Conservation (phyloP, 2,329 filamentous ascomycete species). For the Fusarium verrucosum region DNA sequence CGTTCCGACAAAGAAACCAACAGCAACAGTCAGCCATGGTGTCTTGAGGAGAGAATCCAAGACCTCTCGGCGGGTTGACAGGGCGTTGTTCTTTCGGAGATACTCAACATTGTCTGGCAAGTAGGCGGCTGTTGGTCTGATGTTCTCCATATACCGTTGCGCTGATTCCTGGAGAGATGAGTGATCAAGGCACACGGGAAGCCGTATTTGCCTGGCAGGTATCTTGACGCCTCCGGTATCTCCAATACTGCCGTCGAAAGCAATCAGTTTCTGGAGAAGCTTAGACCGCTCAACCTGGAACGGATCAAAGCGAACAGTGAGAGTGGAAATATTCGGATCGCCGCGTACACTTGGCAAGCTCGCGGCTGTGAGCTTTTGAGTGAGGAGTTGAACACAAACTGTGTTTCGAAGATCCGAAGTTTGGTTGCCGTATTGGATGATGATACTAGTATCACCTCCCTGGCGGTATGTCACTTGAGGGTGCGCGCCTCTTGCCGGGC, state of each 20-base stretch:
- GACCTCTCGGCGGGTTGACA: slow-evolving; percentile 43
- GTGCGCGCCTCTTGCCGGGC: not conserved
- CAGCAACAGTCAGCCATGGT: slow-evolving; percentile 44
- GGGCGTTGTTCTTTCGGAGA: not conserved
- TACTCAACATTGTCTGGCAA: not conserved
- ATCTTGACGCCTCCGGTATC: not conserved
- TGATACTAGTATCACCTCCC: not conserved
- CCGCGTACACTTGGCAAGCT: not conserved
- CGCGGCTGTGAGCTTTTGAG: not conserved
- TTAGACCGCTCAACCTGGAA: not conserved
- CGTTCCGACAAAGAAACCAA: slow-evolving; percentile 51
- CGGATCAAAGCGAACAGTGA: not conserved
- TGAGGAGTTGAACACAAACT: not conserved
- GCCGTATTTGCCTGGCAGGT: not conserved
- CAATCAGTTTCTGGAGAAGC: not conserved
- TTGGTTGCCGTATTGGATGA: not conserved
- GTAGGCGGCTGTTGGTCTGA: not conserved
- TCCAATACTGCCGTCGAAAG: not conserved
- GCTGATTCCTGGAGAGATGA: not conserved
- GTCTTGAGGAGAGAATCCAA: slow-evolving; percentile 48
- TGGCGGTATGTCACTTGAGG: not conserved
- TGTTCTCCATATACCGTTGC: not conserved
- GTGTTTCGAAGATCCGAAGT: not conserved
- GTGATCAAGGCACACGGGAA: not conserved
- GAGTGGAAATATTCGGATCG: not conserved